Evolutionary conservation across 1,284 basidiomycete genomes (phyloP).

Genomic region (Moesziomyces sp.): DNA sequence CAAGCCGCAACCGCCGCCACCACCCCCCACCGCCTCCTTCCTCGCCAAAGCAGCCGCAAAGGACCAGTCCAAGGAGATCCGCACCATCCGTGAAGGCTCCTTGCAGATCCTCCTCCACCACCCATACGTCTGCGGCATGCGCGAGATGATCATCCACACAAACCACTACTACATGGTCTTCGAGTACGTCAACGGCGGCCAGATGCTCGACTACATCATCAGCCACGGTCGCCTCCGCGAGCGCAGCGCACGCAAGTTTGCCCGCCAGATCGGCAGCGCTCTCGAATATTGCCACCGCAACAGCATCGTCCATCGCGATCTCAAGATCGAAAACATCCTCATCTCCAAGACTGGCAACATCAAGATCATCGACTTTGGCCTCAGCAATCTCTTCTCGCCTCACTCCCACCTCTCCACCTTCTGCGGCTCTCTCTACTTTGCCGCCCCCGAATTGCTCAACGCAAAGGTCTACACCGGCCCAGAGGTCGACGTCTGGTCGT

Average conservation of each 20-base stretch:
- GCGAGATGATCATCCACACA: conserved; percentile 78
- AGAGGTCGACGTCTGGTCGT: conserved; percentile 98
- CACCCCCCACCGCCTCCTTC: conserved; percentile 53
- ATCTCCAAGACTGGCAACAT: conserved; percentile 98
- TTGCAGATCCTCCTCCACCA: conserved; percentile 90
- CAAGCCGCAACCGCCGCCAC: conserved; percentile 57
- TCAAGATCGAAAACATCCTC: conserved; percentile 99
- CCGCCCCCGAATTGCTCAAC: conserved; percentile 94
- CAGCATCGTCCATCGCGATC: conserved; percentile 95
- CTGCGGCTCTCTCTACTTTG: conserved; percentile 97
- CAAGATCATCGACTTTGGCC: conserved; percentile 99
- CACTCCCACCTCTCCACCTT: conserved; percentile 86
- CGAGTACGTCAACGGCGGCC: conserved; percentile 97
- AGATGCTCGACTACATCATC: conserved; percentile 99
- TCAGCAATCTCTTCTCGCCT: conserved; percentile 96
- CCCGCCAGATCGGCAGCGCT: conserved; percentile 93
- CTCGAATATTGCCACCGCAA: conserved; percentile 97
- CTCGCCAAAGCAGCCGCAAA: conserved; percentile 71
- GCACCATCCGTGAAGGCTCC: conserved; percentile 96
- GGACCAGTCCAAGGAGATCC: conserved; percentile 94
- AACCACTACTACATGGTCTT: conserved; percentile 98
- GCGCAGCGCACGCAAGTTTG: conserved; percentile 94
- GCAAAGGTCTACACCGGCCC: conserved; percentile 96
- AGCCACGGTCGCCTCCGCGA: conserved; percentile 95
- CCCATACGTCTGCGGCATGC: conserved; percentile 99